Conservation (phyloP, 768 basidiomycete genomes). For the Suillus variegatus region DNA sequence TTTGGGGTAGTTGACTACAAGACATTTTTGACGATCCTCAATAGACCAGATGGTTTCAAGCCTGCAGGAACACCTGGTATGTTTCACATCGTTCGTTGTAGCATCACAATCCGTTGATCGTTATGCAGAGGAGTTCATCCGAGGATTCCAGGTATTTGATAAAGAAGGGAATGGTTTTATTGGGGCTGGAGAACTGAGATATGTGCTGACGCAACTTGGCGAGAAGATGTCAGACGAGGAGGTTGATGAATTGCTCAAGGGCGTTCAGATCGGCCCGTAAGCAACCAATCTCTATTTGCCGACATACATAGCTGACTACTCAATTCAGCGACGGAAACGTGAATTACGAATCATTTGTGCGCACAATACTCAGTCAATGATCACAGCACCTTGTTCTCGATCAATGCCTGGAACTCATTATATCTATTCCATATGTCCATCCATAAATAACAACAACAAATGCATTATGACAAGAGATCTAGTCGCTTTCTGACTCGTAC, state of each 20-base stretch:
- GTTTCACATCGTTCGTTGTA: conserved; percentile 17
- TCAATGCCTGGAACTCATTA: not conserved
- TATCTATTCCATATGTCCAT: not conserved
- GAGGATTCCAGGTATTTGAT: conserved; percentile 99
- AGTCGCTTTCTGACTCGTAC: conserved; percentile 55
- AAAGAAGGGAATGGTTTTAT: conserved; percentile 75
- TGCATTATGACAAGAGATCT: not conserved
- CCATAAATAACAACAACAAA: conserved; percentile 2
- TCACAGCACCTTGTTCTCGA: not conserved
- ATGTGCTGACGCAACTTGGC: conserved; percentile 93
- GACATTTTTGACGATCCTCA: conserved; percentile 87
- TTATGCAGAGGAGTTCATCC: conserved; percentile 92
- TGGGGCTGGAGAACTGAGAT: conserved; percentile 64
- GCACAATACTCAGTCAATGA: conserved; percentile 90
- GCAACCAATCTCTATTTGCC: conserved; percentile 20
- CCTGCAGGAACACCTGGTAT: conserved; percentile 93
- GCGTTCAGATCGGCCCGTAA: conserved; percentile 87
- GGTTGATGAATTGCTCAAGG: conserved; percentile 96
- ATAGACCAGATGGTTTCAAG: conserved; percentile 95
- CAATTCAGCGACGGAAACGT: conserved; percentile 85
- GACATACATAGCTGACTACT: not conserved
- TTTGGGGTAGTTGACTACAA: conserved; percentile 78
- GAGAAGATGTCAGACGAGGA: conserved; percentile 99
- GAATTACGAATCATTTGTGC: conserved; percentile 96
- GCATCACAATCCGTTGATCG: not conserved